Evolutionary conservation across 495 filamentous ascomycete genomes (phyloP).

Genomic region (Penicillium parvum): DNA sequence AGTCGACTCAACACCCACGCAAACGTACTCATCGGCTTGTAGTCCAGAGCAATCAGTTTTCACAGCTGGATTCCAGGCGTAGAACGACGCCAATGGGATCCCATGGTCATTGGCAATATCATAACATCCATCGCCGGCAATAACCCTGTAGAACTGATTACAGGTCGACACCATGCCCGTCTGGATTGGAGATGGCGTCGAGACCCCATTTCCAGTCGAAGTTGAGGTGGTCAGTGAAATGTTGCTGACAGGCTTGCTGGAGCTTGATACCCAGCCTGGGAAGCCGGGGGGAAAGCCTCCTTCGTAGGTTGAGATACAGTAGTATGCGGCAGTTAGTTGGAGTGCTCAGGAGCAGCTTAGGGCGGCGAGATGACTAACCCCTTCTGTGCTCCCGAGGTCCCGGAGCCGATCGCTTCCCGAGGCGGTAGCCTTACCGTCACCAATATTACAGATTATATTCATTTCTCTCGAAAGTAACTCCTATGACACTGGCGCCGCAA

Average conservation of each 20-base stretch:
- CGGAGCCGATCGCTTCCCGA: too few relatives aligned
- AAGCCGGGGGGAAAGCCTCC: too few relatives aligned
- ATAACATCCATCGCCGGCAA: background rate
- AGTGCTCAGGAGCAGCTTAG: too few relatives aligned
- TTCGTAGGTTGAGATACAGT: too few relatives aligned
- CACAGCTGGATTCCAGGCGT: conserved; percentile 6
- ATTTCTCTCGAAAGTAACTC: too few relatives aligned
- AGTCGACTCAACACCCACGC: background rate
- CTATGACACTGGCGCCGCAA: too few relatives aligned
- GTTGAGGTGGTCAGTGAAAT: background rate
- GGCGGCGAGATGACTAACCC: too few relatives aligned
- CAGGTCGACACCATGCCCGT: conserved; percentile 3
- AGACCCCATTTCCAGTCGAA: conserved; percentile 1
- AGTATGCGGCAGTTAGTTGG: too few relatives aligned
- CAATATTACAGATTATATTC: too few relatives aligned
- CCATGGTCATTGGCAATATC: conserved; percentile 1
- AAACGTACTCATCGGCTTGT: too few relatives aligned
- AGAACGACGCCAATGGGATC: conserved; percentile 6
- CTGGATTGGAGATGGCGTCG: conserved; percentile 1
- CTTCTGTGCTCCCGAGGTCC: too few relatives aligned
- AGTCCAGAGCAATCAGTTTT: conserved; percentile 4
- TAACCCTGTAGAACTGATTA: conserved; percentile 1
- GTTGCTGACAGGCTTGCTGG: background rate
- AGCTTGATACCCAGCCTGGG: background rate
- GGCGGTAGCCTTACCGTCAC: too few relatives aligned